Evolutionary conservation across 179 eudicot species (phyloP), one percentile per base, ranked within the genome.

Genomic region (Sideroxylon spinosum): DNA sequence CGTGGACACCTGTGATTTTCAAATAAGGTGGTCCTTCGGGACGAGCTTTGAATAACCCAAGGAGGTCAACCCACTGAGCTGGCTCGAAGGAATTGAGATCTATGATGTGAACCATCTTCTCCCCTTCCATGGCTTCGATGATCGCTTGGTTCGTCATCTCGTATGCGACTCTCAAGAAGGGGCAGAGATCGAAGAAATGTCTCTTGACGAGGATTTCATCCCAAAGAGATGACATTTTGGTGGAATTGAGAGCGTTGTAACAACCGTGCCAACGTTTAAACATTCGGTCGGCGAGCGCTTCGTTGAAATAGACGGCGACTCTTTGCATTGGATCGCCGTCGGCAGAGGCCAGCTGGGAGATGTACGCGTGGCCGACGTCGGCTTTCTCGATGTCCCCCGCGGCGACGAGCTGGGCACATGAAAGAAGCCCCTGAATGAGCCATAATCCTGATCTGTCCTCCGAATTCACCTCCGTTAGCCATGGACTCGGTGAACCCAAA

Each of bases 251-350:
- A 77, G 98, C 98, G 74, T 84, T 90, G 85, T 87, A 88, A 66
- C 91, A 78, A 0, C 98, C 98, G 32, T 92, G 91, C 97, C 92
- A 90, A 48, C 84, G 80, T 81, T 84, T 93, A 0, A 95, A 87
- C 79, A 89, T 81, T 14, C 91, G 86, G 23, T 93, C 93, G 55
- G 95, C 92, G 0, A 95, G 87, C 7, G 98, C 89, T 81, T 91
- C 95, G 0, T 93, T 80, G 86, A 93, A 95, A 74, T 95, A 90
- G 7, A 98, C 90, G 19, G 95, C 95, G 5, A 95, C 89, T 64
- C 98, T 83, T 87, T 93, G 98, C 92, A 95, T 93, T 8, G 97
- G 86, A 81, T 95, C 98, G 7, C 98, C 98, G 74, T 86, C 87
- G 6, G 95, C 92, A n/a, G 97, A 65, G 56, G 97, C 91, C 1